Evolutionary conservation across 129 eudicot species (phyloP).

Genomic region (Logfia minima): DNA sequence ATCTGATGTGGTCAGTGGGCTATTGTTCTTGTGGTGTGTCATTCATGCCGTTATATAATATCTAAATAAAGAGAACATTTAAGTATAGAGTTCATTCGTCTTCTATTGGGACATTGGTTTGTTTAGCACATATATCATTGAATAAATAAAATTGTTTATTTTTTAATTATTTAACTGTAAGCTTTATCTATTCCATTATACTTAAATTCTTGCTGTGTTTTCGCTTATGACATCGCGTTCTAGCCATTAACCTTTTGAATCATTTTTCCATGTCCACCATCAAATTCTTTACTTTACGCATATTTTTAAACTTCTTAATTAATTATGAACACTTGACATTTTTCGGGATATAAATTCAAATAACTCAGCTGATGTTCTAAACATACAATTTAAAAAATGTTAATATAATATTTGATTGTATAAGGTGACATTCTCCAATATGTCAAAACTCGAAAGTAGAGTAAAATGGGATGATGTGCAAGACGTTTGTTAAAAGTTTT

Average conservation of each 20-base stretch:
- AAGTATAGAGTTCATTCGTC: too few relatives aligned
- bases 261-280: not conserved
- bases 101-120: slow-evolving; percentile 21
- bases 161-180: not conserved
- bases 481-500: too few relatives aligned
- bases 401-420: too few relatives aligned
- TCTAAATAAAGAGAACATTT: not conserved
- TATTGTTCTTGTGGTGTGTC: not conserved
- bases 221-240: not conserved
- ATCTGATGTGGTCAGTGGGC: slow-evolving; percentile 26
- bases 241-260: not conserved
- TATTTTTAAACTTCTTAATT: not conserved
- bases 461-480: too few relatives aligned
- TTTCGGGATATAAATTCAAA: too few relatives aligned
- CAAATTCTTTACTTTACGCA: too few relatives aligned
- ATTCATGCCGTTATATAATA: not conserved
- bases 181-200: not conserved
- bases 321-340: not conserved
- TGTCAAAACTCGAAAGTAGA: too few relatives aligned
- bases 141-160: slow-evolving; percentile 12
- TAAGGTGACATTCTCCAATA: too few relatives aligned
- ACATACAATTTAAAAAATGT: too few relatives aligned
- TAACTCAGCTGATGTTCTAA: too few relatives aligned
- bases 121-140: slow-evolving; percentile 14
- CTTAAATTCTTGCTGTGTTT: not conserved